phyloP scores from a whole-genome alignment of 257 asterid genomes.

The Jacaranda copaia region DNA sequence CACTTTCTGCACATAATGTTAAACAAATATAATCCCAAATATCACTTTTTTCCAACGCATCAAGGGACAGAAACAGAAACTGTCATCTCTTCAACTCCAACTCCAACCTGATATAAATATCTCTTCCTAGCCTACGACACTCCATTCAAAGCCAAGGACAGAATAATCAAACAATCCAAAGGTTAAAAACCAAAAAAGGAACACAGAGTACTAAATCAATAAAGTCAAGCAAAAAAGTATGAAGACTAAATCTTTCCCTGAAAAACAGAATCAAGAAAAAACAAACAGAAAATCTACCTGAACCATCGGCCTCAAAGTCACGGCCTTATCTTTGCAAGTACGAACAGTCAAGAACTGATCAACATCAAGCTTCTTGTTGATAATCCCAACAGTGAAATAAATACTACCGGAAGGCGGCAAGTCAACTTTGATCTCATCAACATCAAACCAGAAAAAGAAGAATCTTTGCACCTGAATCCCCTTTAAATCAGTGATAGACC shows the following conservation, averaged over 20 bases:
- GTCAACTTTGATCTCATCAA: slow-evolving; percentile 86
- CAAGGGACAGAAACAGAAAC: not conserved
- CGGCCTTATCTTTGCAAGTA: slow-evolving; percentile 70
- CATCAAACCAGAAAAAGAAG: slow-evolving; percentile 86
- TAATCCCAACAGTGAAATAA: slow-evolving; percentile 83
- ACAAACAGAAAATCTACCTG: slow-evolving; percentile 52
- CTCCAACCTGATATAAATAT: not conserved
- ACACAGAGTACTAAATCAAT: not conserved
- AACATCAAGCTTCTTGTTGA: slow-evolving; percentile 83
- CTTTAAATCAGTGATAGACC: slow-evolving; percentile 68
- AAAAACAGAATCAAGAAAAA: not conserved
- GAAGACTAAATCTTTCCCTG: not conserved
- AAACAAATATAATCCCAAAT: slow-evolving; percentile 4
- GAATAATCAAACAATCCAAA: not conserved
- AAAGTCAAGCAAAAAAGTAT: no score
- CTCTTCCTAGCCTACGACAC: not conserved
- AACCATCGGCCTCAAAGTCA: slow-evolving; percentile 46
- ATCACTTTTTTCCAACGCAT: slow-evolving; percentile 1
- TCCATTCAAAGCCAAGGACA: not conserved
- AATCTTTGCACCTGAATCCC: slow-evolving; percentile 85
- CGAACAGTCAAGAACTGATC: slow-evolving; percentile 78
- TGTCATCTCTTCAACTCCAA: not conserved
- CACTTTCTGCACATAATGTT: slow-evolving; percentile 7
- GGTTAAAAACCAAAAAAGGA: not conserved
- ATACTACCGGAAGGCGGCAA: slow-evolving; percentile 80